phyloP scores from a whole-genome alignment of 2,329 filamentous ascomycete genomes.

The Cryphonectria carpinicola region DNA sequence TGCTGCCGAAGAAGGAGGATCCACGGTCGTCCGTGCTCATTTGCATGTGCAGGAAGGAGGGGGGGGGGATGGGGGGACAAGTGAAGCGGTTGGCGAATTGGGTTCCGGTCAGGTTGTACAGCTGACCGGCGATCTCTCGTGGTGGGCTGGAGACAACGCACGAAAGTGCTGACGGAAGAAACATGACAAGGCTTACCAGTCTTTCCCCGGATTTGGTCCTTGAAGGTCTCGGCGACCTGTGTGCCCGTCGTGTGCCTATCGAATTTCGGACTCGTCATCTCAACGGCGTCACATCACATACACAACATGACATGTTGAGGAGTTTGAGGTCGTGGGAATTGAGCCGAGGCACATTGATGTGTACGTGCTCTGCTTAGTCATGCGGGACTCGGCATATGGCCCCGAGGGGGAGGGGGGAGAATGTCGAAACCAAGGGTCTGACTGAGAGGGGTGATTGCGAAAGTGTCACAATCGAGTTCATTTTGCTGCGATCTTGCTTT shows the following conservation, averaged over 20 bases:
- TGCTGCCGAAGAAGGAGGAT: not conserved
- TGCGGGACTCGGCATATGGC: not conserved
- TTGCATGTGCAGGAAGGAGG: not conserved
- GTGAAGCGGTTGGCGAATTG: slow-evolving; percentile 14
- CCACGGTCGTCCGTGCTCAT: slow-evolving; percentile 6
- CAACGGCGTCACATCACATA: slow-evolving; percentile 1
- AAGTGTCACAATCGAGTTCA: not conserved
- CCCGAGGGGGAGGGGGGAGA: not conserved
- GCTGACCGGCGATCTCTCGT: slow-evolving; percentile 19
- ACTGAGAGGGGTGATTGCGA: not conserved
- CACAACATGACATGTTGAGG: not conserved
- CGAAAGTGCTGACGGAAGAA: slow-evolving; percentile 8
- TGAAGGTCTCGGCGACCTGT: slow-evolving; percentile 27
- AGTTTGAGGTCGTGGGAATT: not conserved
- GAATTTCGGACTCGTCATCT: slow-evolving; percentile 19
- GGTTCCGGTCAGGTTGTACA: not conserved
- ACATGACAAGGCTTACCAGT: slow-evolving; percentile 17
- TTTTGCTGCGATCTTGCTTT: not conserved
- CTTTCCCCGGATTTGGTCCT: slow-evolving; percentile 29
- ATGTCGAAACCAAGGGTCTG: not conserved
- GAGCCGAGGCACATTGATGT: slow-evolving; percentile 11
- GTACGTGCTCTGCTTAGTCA: slow-evolving; percentile 21
- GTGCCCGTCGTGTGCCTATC: slow-evolving; percentile 26
- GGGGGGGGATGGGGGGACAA: not conserved
- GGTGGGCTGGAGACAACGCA: not conserved